Percentiles rank a stretch among this genome's conserved stretches.
Conservation (phyloP, 2,329 filamentous ascomycete species). For the Calonectria pseudoreteaudii region DNA sequence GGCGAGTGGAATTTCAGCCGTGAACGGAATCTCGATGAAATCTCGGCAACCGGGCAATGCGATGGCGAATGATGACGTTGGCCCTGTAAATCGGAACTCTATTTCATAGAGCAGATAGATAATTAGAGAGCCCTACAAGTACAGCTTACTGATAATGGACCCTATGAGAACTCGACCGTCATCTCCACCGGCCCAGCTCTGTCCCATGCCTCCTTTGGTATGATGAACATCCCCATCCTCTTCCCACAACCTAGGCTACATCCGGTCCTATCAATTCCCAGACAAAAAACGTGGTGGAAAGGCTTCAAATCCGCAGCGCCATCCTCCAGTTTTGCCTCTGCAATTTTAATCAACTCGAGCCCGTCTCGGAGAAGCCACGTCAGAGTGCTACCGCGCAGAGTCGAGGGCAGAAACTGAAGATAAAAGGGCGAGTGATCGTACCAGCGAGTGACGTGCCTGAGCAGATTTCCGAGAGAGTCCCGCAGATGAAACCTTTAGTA, state of each 20-base stretch:
- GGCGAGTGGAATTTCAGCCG: no score
- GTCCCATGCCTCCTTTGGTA: not conserved
- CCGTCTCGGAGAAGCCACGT: not conserved
- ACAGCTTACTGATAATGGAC: fast-evolving
- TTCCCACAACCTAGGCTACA: not conserved
- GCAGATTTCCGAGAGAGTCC: not conserved
- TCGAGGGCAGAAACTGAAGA: not conserved
- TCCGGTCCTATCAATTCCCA: not conserved
- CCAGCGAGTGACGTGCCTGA: not conserved
- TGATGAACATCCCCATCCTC: not conserved
- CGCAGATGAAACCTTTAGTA: not conserved
- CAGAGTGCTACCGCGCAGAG: not conserved
- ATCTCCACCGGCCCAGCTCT: not conserved
- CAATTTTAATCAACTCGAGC: not conserved
- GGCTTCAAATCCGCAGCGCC: not conserved
- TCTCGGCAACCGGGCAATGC: no score
- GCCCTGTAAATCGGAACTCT: not conserved
- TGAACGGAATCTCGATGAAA: no score
- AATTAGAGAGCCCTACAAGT: not conserved
- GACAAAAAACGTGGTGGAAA: not conserved
- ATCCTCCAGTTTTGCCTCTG: not conserved
- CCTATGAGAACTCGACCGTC: not conserved
- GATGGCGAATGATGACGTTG: not conserved
- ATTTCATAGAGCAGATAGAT: not conserved
- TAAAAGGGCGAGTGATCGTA: not conserved